Conservation (phyloP, 2,329 filamentous ascomycete genomes). For the Leptodontidium sp. region DNA sequence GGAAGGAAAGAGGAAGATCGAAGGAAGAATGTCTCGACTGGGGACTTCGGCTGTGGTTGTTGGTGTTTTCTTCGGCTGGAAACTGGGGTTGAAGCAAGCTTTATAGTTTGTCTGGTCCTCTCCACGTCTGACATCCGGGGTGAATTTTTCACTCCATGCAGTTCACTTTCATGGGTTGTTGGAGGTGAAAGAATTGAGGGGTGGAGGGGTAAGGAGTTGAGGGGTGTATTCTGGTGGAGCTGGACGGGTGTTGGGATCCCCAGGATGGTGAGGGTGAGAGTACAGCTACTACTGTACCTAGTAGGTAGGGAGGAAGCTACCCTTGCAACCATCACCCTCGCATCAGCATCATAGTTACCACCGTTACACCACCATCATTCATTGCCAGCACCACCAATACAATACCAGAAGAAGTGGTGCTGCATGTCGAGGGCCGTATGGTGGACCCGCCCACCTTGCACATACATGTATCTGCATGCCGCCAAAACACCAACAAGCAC, state of each 20-base stretch:
- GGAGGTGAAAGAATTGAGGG: neutral
- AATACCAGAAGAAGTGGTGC: neutral
- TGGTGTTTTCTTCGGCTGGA: neutral
- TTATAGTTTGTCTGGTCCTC: conserved; percentile 9
- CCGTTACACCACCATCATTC: neutral
- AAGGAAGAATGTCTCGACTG: neutral
- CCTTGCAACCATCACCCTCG: conserved; percentile 9
- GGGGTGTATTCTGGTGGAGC: conserved; percentile 1
- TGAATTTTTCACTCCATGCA: neutral
- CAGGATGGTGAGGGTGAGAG: neutral
- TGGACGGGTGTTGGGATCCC: neutral
- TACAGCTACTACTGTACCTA: neutral
- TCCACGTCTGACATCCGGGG: neutral
- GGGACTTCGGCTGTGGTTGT: neutral
- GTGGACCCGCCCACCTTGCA: neutral
- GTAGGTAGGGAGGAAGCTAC: neutral
- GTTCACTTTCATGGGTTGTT: neutral
- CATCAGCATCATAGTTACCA: neutral
- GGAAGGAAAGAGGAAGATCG: neutral
- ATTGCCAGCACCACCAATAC: neutral
- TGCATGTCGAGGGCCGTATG: conserved; percentile 4
- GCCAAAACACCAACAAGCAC: neutral
- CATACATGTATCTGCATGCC: neutral
- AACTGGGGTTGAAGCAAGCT: neutral
- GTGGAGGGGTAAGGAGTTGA: neutral